Evolutionary conservation across 1,284 basidiomycete species (phyloP), one percentile per base, ranked within the genome.

Genomic region (Farysia itapuensis): DNA sequence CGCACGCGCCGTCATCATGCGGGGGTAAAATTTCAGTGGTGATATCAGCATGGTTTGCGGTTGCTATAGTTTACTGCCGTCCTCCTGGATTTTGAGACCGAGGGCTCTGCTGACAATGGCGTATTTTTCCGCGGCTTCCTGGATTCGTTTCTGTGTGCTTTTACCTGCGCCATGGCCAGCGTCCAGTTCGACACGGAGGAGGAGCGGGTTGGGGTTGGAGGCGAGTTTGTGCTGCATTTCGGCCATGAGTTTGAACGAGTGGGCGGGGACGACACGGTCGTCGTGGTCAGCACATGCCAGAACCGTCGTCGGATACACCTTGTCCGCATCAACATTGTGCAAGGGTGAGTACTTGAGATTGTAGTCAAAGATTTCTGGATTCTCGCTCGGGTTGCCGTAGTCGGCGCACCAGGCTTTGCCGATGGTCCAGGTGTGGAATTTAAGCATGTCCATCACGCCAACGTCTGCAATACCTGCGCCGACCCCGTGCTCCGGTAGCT

Each of bases 321-420:
- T 74, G 39, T 38, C 43, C 2, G 28, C 31, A 16, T 65, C 43
- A 9, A 74, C 69, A 16, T 73, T 74, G 60, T 75, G 72, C 41
- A 75, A 51, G 15, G 70, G 72, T 36, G 70, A 73, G 46, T 72
- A 73, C 16, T 39, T 48, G 41, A 57, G 58, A 31, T 66, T 57
- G 43, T 74, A 71, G 48, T 75, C 74, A 34, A 75, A 69, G 35
- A 65, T 57, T 30, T 49, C 49, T 0, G 66, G 58, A 33, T 72
- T 70, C 21, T 70, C 68, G 19, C 86, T 83, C 4, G 89, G 86
- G 70, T 89, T 80, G n/a, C 89, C 89, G 64, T 86, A 90, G 76
- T 90, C 89, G 16, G 85, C 82, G 2, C 81, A 83, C 90, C 89
- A 92, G 1, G 86, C 86, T 47, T 82, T 81, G 32, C 88, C 86